phyloP scores from a whole-genome alignment of 148 eudicot genomes.

The Camellia granthamiana region DNA sequence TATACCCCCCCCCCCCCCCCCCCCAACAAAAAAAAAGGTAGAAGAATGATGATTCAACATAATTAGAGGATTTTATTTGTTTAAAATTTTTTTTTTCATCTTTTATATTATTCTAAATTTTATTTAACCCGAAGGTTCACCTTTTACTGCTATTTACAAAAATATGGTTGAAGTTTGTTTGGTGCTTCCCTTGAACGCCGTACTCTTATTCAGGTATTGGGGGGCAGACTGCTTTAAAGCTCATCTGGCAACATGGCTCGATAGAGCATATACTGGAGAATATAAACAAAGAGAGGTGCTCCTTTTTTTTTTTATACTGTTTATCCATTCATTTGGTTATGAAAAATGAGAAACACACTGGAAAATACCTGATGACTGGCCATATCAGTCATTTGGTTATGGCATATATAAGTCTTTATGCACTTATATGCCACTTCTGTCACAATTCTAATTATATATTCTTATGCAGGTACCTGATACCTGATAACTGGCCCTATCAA shows the following conservation, averaged over 20 bases:
- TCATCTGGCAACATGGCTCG: constrained; percentile 91
- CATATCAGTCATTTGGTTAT: too few species aligned
- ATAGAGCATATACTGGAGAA: constrained; percentile 84
- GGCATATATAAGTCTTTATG: not conserved
- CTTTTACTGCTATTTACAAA: not conserved
- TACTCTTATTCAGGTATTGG: constrained; percentile 64
- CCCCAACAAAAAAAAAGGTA: too few species aligned
- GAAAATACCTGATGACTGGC: too few species aligned
- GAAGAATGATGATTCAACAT: not conserved
- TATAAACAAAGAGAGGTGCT: constrained; percentile 83
- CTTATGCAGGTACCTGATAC: constrained; percentile 66
- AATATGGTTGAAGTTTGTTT: not conserved
- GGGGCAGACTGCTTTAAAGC: constrained; percentile 88
- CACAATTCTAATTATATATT: not conserved
- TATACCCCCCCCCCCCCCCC: too few species aligned
- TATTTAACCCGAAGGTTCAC: not conserved
- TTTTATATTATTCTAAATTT: not conserved
- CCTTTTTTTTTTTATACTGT: not conserved
- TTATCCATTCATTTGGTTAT: constrained; percentile 7
- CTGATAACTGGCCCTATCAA: constrained; percentile 94
- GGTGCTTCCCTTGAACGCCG: not conserved
- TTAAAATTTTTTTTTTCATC: not conserved
- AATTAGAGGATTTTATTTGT: not conserved
- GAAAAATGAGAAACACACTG: not conserved
- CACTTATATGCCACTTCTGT: too few species aligned